Evolutionary conservation across 805 yeast genomes (phyloP).

Genomic region (Isabelozyma pseudorhagii): DNA sequence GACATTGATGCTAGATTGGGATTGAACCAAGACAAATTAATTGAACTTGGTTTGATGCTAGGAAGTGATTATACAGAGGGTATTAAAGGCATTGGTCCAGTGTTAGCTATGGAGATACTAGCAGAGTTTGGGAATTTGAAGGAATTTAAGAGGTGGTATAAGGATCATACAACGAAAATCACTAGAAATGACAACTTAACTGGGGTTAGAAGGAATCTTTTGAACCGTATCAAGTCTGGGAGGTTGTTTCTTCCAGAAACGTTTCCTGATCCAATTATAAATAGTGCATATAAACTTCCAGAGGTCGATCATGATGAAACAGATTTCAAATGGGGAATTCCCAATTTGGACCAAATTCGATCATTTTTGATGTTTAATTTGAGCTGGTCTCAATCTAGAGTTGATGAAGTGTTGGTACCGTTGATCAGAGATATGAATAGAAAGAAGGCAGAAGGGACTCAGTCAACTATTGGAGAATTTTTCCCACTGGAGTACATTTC

Average conservation of each 20-base stretch:
- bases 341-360: slow-evolving; percentile 77
- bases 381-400: slow-evolving; percentile 75
- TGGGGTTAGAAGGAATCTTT: slow-evolving; percentile 54
- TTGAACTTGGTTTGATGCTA: slow-evolving; percentile 75
- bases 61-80: slow-evolving; percentile 98
- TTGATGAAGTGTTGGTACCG: slow-evolving; percentile 84
- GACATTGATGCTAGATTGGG: slow-evolving; percentile 66
- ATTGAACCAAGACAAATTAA: slow-evolving; percentile 57
- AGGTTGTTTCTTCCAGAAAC: slow-evolving; percentile 53
- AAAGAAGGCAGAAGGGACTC: slow-evolving; percentile 52
- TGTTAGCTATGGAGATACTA: slow-evolving; percentile 81
- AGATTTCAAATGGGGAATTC: slow-evolving; percentile 84
- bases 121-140: slow-evolving; percentile 68
- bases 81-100: slow-evolving; percentile 90
- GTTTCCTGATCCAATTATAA: slow-evolving; percentile 70
- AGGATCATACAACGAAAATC: slow-evolving; percentile 34
- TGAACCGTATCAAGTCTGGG: slow-evolving; percentile 51
- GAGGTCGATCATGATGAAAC: slow-evolving; percentile 82
- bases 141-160: slow-evolving; percentile 56
- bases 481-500: slow-evolving; percentile 59
- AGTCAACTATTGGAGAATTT: slow-evolving; percentile 62
- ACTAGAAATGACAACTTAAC: slow-evolving; percentile 39
- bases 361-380: slow-evolving; percentile 64
- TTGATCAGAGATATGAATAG: slow-evolving; percentile 75
- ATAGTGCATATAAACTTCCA: slow-evolving; percentile 73